Evolutionary conservation across 441 rosid species (phyloP).

Genomic region (Erodium moschatum): DNA sequence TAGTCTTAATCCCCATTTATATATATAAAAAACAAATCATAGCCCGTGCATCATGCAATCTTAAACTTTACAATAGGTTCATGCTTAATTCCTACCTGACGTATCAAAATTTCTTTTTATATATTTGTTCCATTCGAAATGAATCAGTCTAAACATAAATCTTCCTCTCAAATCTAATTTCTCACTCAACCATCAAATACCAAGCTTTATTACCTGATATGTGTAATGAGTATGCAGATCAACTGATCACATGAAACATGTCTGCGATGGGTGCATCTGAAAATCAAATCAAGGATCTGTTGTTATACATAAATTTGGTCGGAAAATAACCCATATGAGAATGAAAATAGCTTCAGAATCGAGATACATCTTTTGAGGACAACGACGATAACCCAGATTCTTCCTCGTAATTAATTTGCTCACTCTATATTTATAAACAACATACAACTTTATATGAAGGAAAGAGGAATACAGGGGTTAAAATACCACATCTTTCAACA

Average conservation of each 20-base stretch:
- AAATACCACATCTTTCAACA: no score
- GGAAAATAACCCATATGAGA: background rate
- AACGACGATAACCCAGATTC: no score
- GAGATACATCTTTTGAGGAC: no score
- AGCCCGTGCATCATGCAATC: background rate
- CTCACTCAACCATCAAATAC: background rate
- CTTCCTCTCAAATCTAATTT: background rate
- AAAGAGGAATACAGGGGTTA: no score
- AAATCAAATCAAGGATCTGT: conserved; percentile 25
- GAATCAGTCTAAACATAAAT: background rate
- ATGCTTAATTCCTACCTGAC: no score
- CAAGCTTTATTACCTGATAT: conserved; percentile 86
- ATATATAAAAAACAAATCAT: no score
- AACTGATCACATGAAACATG: conserved; percentile 96
- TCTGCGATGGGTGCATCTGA: conserved; percentile 94
- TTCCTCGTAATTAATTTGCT: no score
- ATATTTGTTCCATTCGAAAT: background rate
- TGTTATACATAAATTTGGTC: background rate
- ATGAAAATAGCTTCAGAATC: no score
- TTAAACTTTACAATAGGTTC: background rate
- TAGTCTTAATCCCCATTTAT: no score
- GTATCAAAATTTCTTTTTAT: background rate
- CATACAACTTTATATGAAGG: no score
- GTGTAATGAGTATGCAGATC: conserved; percentile 98
- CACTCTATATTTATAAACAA: no score